These are phyloP conservation scores for Ploettnerulaceae sp. DNA, from an alignment of 2,329 filamentous ascomycete genomes.

Conservation along the genomic window DNA sequence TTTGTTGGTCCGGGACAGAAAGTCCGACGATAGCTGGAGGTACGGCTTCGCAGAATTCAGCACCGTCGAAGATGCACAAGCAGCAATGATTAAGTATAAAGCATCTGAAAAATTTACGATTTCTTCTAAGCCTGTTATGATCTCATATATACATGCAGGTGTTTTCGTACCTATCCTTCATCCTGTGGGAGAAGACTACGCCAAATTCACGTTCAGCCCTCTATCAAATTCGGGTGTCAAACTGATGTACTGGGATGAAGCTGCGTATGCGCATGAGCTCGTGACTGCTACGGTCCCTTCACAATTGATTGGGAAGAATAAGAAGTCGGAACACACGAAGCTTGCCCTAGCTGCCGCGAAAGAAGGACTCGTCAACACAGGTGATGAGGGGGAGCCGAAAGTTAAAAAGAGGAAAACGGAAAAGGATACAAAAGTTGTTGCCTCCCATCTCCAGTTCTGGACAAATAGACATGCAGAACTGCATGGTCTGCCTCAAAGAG, in stretches of 20 bases:
- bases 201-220: slow-evolving; percentile 63
- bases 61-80: slow-evolving; percentile 68
- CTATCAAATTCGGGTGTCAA: slow-evolving; percentile 62
- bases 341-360: slow-evolving; percentile 36
- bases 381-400: slow-evolving; percentile 36
- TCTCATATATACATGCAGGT: slow-evolving; percentile 76
- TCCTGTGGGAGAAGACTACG: slow-evolving; percentile 48
- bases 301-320: slow-evolving; percentile 30
- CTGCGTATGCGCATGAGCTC: slow-evolving; percentile 64
- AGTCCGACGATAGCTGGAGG: slow-evolving; percentile 67
- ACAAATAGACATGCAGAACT: slow-evolving; percentile 65
- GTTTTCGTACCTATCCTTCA: slow-evolving; percentile 74
- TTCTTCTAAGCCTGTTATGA: slow-evolving; percentile 63
- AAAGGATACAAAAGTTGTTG: slow-evolving; percentile 46
- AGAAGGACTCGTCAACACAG: slow-evolving; percentile 34
- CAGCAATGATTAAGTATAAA: slow-evolving; percentile 66
- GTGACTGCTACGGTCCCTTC: slow-evolving; percentile 51
- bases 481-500: slow-evolving; percentile 46
- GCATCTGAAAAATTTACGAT: slow-evolving; percentile 74
- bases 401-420: slow-evolving; percentile 54
- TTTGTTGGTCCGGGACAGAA: slow-evolving; percentile 69
- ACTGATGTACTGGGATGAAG: slow-evolving; percentile 72
- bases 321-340: slow-evolving; percentile 33
- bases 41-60: slow-evolving; percentile 85
- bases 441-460: slow-evolving; percentile 67